phyloP scores from a whole-genome alignment of 2,329 filamentous ascomycete genomes.

The Sphaerulina vaccinii region DNA sequence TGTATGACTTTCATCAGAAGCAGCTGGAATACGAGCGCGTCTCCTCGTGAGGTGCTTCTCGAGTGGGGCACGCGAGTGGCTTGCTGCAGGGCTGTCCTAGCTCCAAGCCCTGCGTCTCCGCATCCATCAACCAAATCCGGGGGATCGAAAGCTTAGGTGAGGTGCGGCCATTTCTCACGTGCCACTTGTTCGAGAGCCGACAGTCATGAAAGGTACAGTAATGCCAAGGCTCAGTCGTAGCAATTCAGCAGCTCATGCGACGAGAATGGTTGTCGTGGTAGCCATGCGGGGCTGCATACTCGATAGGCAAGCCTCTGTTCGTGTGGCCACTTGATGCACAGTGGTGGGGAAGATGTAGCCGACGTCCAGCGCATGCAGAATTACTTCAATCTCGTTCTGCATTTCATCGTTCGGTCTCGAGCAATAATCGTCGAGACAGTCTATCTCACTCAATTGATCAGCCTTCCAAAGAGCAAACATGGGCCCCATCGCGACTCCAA shows the following conservation, averaged over 20 bases:
- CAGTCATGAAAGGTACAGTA: not conserved
- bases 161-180: not conserved
- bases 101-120: not conserved
- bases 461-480: not conserved
- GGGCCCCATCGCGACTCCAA: conserved; percentile 30
- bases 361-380: no score
- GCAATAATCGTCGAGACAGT: not conserved
- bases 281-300: not conserved
- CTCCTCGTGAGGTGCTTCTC: not conserved
- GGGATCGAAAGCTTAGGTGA: not conserved
- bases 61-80: not conserved
- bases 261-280: not conserved
- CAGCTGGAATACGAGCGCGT: no score
- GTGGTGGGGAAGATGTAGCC: no score
- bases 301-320: not conserved
- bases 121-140: not conserved
- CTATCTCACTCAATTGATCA: not conserved
- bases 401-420: no score
- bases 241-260: not conserved
- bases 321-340: no score
- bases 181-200: not conserved
- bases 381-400: no score
- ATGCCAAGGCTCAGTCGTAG: not conserved
- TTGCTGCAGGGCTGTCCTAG: not conserved
- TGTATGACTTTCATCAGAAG: no score